Conservation (phyloP, 2,329 filamentous ascomycete species). For the Trichophyton mentagrophytes region DNA sequence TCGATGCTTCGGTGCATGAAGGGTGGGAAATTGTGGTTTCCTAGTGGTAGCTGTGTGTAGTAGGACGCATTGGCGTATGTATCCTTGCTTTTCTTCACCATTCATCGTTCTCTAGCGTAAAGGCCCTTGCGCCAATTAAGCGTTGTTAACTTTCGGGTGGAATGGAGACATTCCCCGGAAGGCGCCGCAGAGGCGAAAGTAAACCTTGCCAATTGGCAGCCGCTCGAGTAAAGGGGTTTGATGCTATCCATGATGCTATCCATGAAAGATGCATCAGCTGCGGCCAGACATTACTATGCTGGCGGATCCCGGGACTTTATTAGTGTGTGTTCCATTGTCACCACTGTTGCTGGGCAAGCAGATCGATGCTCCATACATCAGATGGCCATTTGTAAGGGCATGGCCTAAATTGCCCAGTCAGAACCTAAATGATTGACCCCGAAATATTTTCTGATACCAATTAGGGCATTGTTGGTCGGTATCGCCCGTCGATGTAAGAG, state of each 20-base stretch:
- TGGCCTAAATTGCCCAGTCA: background rate
- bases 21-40: background rate
- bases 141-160: background rate
- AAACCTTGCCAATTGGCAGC: background rate
- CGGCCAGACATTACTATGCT: background rate
- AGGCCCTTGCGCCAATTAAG: background rate
- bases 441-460: background rate
- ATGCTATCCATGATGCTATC: background rate
- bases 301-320: background rate
- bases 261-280: background rate
- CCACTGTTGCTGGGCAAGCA: background rate
- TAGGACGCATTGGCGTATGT: background rate
- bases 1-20: background rate
- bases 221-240: background rate
- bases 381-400: background rate
- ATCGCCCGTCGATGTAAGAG: background rate
- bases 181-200: constrained; percentile 1
- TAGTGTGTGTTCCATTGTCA: background rate
- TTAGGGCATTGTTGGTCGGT: background rate
- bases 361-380: background rate
- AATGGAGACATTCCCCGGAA: background rate
- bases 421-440: background rate
- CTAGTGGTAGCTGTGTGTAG: background rate
- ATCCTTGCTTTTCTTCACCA: background rate
- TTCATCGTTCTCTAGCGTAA: background rate